Evolutionary conservation across 441 rosid genomes (phyloP).

Genomic region (Populus hybrid): DNA sequence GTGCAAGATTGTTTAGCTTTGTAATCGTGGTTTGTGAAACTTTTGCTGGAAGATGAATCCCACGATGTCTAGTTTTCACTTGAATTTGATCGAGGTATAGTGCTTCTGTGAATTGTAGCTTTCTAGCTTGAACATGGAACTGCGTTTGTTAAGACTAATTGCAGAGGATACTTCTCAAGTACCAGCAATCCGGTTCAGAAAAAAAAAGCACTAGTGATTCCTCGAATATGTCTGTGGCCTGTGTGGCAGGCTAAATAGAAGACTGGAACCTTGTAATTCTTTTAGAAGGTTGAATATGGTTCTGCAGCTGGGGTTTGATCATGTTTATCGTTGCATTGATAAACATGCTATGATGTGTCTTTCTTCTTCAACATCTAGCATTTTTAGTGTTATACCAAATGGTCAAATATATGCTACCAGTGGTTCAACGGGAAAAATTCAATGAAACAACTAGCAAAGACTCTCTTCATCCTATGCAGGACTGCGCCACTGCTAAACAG

Average conservation of each 20-base stretch:
- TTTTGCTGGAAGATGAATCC: background rate
- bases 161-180: background rate
- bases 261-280: no score
- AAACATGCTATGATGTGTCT: background rate
- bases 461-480: background rate
- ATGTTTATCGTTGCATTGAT: background rate
- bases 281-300: no score
- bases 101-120: no score
- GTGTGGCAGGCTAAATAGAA: background rate
- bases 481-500: background rate
- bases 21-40: background rate
- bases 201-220: background rate
- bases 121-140: no score
- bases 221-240: background rate
- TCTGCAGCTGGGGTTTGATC: background rate
- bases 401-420: background rate
- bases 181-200: background rate
- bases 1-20: background rate
- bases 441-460: background rate
- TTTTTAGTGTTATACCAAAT: background rate
- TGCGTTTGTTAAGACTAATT: background rate
- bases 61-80: no score
- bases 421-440: background rate
- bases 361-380: background rate
- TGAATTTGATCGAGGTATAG: no score